A percentile compares a stretch with the other conserved stretches of the same genome.
Conservation (phyloP, 1,284 basidiomycete species). For the Trametes sp. region DNA sequence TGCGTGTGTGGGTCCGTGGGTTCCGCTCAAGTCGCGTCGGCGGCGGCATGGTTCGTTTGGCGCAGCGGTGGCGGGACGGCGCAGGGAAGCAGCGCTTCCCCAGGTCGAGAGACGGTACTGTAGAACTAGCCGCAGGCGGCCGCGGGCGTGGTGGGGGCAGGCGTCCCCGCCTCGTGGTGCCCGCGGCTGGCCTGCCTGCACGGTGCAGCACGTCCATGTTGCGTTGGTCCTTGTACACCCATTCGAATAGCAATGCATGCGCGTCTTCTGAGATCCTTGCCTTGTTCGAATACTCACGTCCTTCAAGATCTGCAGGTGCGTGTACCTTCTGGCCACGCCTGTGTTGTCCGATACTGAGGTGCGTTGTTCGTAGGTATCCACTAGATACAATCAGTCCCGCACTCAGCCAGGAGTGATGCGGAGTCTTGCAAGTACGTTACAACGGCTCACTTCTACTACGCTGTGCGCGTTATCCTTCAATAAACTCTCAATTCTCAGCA, state of each 20-base stretch:
- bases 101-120: slow-evolving; percentile 37
- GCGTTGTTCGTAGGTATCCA: too few relatives aligned
- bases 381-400: too few relatives aligned
- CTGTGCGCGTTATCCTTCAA: too few relatives aligned
- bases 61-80: slow-evolving; percentile 38
- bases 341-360: too few relatives aligned
- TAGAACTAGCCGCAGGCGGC: slow-evolving; percentile 21
- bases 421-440: too few relatives aligned
- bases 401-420: too few relatives aligned
- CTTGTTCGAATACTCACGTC: too few relatives aligned
- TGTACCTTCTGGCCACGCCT: too few relatives aligned
- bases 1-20: slow-evolving; percentile 14
- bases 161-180: slow-evolving; percentile 8
- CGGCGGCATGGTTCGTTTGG: slow-evolving; percentile 22
- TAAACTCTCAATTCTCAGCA: too few relatives aligned
- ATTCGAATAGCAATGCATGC: slow-evolving; percentile 20
- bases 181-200: slow-evolving; percentile 16
- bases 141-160: slow-evolving; percentile 8
- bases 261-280: slow-evolving; percentile 6
- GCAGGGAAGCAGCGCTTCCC: slow-evolving; percentile 51
- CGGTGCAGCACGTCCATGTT: slow-evolving; percentile 38
- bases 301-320: too few relatives aligned
- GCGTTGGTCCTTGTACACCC: slow-evolving; percentile 40
- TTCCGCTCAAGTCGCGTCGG: slow-evolving; percentile 17
- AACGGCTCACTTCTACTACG: too few relatives aligned